A percentile compares a stretch with the other conserved stretches of the same genome.
Conservation (phyloP, 1,139 yeast genomes). For the Saccharomyces uvarum region DNA sequence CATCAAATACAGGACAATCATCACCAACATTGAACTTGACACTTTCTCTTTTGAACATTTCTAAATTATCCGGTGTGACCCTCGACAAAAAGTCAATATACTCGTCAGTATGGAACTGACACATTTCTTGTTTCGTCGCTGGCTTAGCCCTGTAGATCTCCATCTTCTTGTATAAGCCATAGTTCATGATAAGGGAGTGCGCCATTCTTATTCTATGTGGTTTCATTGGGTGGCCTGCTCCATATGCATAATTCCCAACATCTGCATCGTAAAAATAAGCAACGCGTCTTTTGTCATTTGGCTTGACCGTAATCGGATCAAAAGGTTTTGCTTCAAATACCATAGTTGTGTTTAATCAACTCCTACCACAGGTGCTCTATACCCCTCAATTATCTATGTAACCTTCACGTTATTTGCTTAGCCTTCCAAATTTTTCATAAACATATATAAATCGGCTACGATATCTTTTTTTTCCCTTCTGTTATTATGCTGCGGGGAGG, state of each 20-base stretch:
- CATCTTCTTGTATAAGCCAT: constrained; percentile 93
- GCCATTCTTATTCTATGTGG: constrained; percentile 99
- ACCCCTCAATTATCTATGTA: not conserved
- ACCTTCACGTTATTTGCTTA: not conserved
- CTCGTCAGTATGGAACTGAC: constrained; percentile 96
- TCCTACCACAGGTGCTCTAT: not conserved
- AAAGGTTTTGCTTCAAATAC: constrained; percentile 46
- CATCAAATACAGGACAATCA: constrained; percentile 96
- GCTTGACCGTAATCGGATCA: constrained; percentile 50
- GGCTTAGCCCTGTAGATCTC: constrained; percentile 95
- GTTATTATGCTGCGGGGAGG: not conserved
- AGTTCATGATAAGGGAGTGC: constrained; percentile 92
- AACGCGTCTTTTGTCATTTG: constrained; percentile 53
- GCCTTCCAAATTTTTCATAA: not conserved
- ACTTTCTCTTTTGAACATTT: constrained; percentile 84
- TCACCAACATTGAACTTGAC: constrained; percentile 94
- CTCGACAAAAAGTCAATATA: constrained; percentile 89
- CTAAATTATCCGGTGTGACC: constrained; percentile 91
- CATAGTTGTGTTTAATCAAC: constrained; percentile 16
- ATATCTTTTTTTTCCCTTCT: not conserved
- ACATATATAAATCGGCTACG: not conserved
- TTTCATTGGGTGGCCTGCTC: constrained; percentile 98
- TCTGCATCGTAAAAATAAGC: constrained; percentile 73
- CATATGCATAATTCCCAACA: constrained; percentile 95
- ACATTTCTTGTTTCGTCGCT: constrained; percentile 97